These are phyloP conservation scores for Golubevia pallescens DNA, from an alignment of 1,284 basidiomycete species.

Conservation along the genomic window DNA sequence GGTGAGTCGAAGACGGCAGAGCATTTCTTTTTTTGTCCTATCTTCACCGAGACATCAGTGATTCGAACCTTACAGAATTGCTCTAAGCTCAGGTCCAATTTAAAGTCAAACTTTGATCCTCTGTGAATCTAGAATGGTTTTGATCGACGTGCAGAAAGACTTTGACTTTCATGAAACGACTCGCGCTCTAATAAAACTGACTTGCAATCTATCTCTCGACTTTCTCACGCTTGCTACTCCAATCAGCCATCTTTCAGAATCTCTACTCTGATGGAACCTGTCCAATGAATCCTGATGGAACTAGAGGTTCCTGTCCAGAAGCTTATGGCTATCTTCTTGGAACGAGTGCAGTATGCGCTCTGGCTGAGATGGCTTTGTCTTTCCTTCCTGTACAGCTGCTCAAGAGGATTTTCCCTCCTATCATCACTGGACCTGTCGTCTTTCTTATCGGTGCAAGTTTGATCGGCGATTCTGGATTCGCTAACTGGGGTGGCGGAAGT, in stretches of 20 bases:
- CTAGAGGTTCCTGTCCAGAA: slow-evolving; percentile 70
- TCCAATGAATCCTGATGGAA: slow-evolving; percentile 73
- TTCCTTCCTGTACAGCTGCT: slow-evolving; percentile 74
- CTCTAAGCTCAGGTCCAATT: too few species aligned
- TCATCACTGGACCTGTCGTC: slow-evolving; percentile 79
- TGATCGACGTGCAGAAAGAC: too few species aligned
- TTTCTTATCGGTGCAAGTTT: slow-evolving; percentile 79
- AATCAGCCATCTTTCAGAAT: slow-evolving; percentile 69
- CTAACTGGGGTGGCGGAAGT: slow-evolving; percentile 82
- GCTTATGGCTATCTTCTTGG: slow-evolving; percentile 69
- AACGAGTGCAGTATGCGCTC: slow-evolving; percentile 77
- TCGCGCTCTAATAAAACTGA: not conserved
- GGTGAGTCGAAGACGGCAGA: slow-evolving; percentile 65
- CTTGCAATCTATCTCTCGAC: not conserved
- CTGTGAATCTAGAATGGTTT: too few species aligned
- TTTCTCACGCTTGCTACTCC: not conserved
- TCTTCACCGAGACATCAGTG: not conserved
- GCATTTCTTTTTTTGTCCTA: not conserved
- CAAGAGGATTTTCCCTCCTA: slow-evolving; percentile 77
- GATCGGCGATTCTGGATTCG: slow-evolving; percentile 75
- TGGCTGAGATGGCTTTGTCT: slow-evolving; percentile 79
- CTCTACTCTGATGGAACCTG: slow-evolving; percentile 82
- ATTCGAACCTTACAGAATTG: too few species aligned
- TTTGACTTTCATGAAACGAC: too few species aligned
- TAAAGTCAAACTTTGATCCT: too few species aligned